Evolutionary conservation across 805 yeast species (phyloP).

Genomic region (Saccharomycopsis guyanensis): DNA sequence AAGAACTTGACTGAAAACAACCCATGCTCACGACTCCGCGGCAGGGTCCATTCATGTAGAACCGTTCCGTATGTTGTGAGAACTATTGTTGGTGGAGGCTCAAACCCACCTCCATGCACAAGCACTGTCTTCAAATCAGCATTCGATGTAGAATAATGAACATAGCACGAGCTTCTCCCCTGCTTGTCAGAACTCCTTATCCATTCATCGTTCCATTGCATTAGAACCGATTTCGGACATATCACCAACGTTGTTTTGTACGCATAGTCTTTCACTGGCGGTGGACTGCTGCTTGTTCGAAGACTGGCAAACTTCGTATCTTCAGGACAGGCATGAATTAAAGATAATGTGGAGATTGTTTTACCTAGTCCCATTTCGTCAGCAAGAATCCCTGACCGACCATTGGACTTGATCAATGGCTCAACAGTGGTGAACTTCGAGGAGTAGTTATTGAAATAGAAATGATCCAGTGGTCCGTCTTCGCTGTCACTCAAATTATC

Average conservation of each 20-base stretch:
- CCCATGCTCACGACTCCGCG: slow-evolving; percentile 33
- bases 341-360: slow-evolving; percentile 90
- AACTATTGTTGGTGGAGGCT: slow-evolving; percentile 98
- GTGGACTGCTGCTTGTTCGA: no score
- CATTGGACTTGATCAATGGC: slow-evolving; percentile 54
- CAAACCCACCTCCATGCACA: slow-evolving; percentile 88
- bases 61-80: slow-evolving; percentile 85
- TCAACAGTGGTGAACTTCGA: slow-evolving; percentile 68
- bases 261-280: slow-evolving; percentile 85
- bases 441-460: slow-evolving; percentile 71
- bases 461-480: slow-evolving; percentile 27
- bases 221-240: slow-evolving; percentile 94
- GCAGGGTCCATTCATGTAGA: background rate
- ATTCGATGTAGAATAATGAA: slow-evolving; percentile 62
- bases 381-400: slow-evolving; percentile 72
- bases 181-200: slow-evolving; percentile 23
- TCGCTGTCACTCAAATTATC: slow-evolving; percentile 26
- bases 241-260: slow-evolving; percentile 98
- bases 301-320: slow-evolving; percentile 36
- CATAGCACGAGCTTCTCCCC: slow-evolving; percentile 37
- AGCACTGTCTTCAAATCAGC: slow-evolving; percentile 78
- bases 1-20: slow-evolving; percentile 66
- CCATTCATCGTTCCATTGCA: slow-evolving; percentile 96
- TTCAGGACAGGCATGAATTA: slow-evolving; percentile 61
- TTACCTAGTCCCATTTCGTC: slow-evolving; percentile 99